A percentile compares a stretch with the other conserved stretches of the same genome.
phyloP scores from a whole-genome alignment of 768 basidiomycete species.

The Lentinula guzmanii region DNA sequence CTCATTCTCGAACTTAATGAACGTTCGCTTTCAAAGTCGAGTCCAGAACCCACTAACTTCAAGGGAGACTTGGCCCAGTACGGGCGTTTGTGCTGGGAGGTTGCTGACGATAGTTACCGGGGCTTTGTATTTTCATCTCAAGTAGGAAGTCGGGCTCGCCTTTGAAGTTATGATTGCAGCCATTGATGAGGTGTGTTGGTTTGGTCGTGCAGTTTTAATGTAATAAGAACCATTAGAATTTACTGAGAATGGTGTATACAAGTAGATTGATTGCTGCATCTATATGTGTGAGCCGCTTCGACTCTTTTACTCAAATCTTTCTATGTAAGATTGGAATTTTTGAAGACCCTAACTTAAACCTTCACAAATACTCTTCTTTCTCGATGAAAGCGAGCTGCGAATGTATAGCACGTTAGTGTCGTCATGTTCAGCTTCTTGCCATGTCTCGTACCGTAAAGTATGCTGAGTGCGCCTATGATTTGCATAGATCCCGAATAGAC shows the following conservation, averaged over 20 bases:
- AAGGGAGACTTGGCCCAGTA: conserved; percentile 17
- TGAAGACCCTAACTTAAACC: background rate
- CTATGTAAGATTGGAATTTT: background rate
- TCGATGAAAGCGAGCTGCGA: background rate
- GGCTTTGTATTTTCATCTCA: background rate
- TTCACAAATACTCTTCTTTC: background rate
- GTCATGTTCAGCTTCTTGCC: background rate
- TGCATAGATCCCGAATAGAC: conserved; percentile 22
- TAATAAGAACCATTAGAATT: too few relatives aligned
- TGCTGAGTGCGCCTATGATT: conserved; percentile 20
- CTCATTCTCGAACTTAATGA: background rate
- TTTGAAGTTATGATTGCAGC: background rate
- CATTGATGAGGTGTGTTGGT: too few relatives aligned
- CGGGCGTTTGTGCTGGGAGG: conserved; percentile 8
- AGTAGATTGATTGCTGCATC: too few relatives aligned
- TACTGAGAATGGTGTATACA: too few relatives aligned
- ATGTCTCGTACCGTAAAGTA: conserved; percentile 20
- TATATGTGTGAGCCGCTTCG: too few relatives aligned
- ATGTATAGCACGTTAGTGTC: background rate
- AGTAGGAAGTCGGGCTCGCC: background rate
- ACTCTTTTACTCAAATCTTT: too few relatives aligned
- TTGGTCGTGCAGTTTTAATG: too few relatives aligned
- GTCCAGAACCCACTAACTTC: conserved; percentile 13
- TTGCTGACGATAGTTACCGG: conserved; percentile 10
- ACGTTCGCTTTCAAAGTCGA: background rate